phyloP scores from a whole-genome alignment of 225 moss, liverwort and hornwort genomes.

The Lunularia cruciata region DNA sequence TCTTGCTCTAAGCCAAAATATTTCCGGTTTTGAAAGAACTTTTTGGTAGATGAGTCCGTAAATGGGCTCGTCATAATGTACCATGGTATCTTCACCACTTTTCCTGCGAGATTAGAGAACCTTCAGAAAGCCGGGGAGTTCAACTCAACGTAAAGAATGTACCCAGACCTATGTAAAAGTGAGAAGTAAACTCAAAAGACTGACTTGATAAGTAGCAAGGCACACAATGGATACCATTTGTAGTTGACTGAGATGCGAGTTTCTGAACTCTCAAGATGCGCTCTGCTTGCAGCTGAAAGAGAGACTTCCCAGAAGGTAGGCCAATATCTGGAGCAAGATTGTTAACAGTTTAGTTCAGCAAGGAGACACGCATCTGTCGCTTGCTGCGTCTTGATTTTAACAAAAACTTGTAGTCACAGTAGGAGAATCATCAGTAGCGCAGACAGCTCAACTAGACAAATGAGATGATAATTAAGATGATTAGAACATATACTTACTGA shows the following conservation, averaged over 20 bases:
- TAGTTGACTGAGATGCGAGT: slow-evolving; percentile 44
- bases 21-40: slow-evolving; percentile 40
- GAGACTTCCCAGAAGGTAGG: slow-evolving; percentile 53
- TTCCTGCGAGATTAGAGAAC: slow-evolving; percentile 27
- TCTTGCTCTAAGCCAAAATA: slow-evolving; percentile 49
- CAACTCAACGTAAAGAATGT: no score
- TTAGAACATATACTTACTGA: slow-evolving; percentile 52
- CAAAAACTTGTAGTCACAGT: no score
- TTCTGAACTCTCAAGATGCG: slow-evolving; percentile 51
- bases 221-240: slow-evolving; percentile 21
- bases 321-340: slow-evolving; percentile 37
- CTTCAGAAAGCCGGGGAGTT: no score
- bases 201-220: neutral
- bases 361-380: no score
- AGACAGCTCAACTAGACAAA: no score
- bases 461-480: no score
- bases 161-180: no score
- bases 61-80: slow-evolving; percentile 56
- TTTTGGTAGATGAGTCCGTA: slow-evolving; percentile 41
- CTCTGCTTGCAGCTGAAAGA: slow-evolving; percentile 56
- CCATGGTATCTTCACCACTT: slow-evolving; percentile 41
- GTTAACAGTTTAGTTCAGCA: no score
- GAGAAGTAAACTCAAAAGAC: no score
- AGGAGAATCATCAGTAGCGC: neutral
- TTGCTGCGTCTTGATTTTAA: no score